Conservation (phyloP, 192 early-diverging fungal species). For the Coemansia sp. region DNA sequence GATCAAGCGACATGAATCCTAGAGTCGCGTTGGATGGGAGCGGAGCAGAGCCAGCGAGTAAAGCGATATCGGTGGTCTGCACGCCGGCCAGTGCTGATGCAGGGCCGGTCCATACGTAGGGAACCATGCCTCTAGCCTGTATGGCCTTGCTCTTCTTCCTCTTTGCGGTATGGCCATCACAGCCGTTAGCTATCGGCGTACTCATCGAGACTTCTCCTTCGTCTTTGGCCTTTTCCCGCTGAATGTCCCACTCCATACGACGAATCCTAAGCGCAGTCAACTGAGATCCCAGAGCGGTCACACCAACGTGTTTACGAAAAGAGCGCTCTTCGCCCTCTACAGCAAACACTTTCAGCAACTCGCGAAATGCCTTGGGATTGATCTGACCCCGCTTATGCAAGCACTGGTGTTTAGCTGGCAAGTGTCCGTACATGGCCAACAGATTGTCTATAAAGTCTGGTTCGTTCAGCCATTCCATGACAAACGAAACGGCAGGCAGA, state of each 20-base stretch:
- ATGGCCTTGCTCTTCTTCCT: not conserved
- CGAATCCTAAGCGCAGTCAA: constrained; percentile 25
- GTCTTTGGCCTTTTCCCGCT: not conserved
- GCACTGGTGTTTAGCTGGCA: constrained; percentile 36
- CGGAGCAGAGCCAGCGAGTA: not conserved
- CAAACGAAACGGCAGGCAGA: constrained; percentile 63
- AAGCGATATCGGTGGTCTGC: not conserved
- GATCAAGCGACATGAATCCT: not conserved
- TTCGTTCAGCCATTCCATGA: constrained; percentile 54
- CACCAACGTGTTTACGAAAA: constrained; percentile 48
- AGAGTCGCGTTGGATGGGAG: not conserved
- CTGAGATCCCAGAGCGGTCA: constrained; percentile 23
- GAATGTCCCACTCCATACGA: constrained; percentile 22
- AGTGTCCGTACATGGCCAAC: constrained; percentile 48
- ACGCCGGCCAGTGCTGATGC: not conserved
- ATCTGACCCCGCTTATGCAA: constrained; percentile 59
- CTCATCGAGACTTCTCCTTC: not conserved
- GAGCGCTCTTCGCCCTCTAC: constrained; percentile 53
- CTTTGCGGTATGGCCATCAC: not conserved
- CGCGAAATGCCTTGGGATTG: constrained; percentile 38
- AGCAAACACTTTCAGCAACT: constrained; percentile 52
- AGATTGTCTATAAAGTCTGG: constrained; percentile 57
- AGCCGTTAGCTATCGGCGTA: not conserved
- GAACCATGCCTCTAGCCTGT: constrained; percentile 3
- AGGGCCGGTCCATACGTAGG: constrained; percentile 36